These are phyloP conservation scores for Syncephalastrum sp. DNA, from an alignment of 371 early-diverging fungal genomes.

Conservation along the genomic window DNA sequence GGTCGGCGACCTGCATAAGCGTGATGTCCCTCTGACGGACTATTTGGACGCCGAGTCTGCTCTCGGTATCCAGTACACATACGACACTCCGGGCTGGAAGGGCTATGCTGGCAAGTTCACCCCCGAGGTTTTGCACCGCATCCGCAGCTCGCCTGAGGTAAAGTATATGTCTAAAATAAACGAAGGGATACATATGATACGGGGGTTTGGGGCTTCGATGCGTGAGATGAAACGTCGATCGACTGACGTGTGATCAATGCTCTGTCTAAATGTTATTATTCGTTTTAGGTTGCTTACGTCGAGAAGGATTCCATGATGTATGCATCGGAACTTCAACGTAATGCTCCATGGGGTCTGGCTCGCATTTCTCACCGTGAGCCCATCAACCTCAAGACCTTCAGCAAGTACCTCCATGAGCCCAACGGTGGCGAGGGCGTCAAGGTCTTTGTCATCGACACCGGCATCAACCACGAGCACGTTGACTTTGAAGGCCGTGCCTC, in stretches of 20 bases:
- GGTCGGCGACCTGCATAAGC: constrained; percentile 23
- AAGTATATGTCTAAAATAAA: background rate
- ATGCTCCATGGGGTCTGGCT: constrained; percentile 91
- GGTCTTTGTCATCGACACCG: constrained; percentile 89
- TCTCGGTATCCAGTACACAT: constrained; percentile 71
- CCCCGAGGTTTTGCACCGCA: constrained; percentile 61
- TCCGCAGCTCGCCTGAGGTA: constrained; percentile 60
- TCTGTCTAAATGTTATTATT: background rate
- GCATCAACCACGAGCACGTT: constrained; percentile 73
- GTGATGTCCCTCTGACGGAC: constrained; percentile 6
- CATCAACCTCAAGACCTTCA: constrained; percentile 64
- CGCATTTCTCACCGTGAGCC: constrained; percentile 80
- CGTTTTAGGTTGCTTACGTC: constrained; percentile 74
- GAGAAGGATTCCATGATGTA: constrained; percentile 87
- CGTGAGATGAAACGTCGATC: background rate
- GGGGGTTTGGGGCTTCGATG: background rate
- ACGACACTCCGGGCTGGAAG: constrained; percentile 66
- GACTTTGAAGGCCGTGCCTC: constrained; percentile 86
- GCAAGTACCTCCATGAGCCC: constrained; percentile 74
- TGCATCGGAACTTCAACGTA: constrained; percentile 64
- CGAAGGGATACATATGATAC: background rate
- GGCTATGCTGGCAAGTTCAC: constrained; percentile 85
- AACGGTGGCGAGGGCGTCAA: constrained; percentile 78
- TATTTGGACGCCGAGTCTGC: constrained; percentile 26
- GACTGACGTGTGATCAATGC: background rate